A percentile compares a stretch with the other conserved stretches of the same genome.
Conservation (phyloP, 2,329 filamentous ascomycete genomes). For the Aspergillus chevalieri region DNA sequence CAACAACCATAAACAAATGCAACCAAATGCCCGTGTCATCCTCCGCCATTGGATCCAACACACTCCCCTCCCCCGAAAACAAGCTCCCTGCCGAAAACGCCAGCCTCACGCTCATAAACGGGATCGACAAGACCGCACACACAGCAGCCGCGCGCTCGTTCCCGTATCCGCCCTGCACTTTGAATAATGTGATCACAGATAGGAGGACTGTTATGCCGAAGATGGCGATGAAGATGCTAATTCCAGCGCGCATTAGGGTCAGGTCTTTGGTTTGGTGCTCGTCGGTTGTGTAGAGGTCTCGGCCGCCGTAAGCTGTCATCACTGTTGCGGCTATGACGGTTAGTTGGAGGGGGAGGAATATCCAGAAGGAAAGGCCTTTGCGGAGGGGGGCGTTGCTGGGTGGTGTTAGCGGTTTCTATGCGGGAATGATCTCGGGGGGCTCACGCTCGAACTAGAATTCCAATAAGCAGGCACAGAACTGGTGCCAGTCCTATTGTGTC, state of each 20-base stretch:
- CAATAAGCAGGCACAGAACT: conserved; percentile 9
- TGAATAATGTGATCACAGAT: conserved; percentile 7
- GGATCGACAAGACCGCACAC: conserved; percentile 9
- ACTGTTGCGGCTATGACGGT: conserved; percentile 9
- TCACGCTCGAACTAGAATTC: conserved; percentile 11
- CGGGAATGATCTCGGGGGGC: background rate
- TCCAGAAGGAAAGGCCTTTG: conserved; percentile 10
- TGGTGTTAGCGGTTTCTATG: conserved; percentile 1
- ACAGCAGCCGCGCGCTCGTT: conserved; percentile 8
- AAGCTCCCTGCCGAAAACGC: conserved; percentile 10
- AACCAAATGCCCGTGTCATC: conserved; percentile 9
- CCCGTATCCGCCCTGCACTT: conserved; percentile 8
- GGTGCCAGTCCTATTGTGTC: conserved; percentile 13
- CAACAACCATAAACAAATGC: conserved; percentile 13
- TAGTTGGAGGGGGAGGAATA: conserved; percentile 9
- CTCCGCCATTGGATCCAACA: conserved; percentile 7
- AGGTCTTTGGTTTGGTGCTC: conserved; percentile 7
- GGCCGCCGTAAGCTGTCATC: conserved; percentile 12
- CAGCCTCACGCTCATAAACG: conserved; percentile 10
- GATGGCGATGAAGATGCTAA: conserved; percentile 8
- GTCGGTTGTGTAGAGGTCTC: conserved; percentile 9
- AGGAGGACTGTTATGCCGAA: conserved; percentile 6
- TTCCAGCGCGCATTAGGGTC: conserved; percentile 10
- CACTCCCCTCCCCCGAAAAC: conserved; percentile 8
- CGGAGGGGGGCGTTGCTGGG: conserved; percentile 10